Evolutionary conservation across 345 rosid species (phyloP), one percentile per base, ranked within the genome.

Genomic region (Salix caprea): DNA sequence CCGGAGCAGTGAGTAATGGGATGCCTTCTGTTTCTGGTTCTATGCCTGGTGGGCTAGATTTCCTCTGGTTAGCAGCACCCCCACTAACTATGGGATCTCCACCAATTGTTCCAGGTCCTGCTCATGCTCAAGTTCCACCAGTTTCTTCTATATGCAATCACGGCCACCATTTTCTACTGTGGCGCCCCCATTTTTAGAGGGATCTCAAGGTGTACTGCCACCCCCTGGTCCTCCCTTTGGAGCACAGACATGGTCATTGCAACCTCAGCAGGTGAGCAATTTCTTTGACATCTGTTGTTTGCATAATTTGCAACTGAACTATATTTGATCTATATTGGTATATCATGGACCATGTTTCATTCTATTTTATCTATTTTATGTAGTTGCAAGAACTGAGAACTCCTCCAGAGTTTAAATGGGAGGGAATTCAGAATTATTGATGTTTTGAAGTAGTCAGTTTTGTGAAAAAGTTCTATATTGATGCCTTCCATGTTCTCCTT

Each of bases 151-250:
- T 10, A 13, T 44, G 48, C 48, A 12, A 44, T 44, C 48, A 44
- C 84, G 80, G 69, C 64, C 78, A 79, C 79, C 73, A 54, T 76
- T 88, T 61, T 69, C 81, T 75, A 65, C 84, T 76, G 69, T 56
- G 2, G 11, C 65, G 4, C 73, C 82, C 2, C 60, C 76, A 6
- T 89, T 86, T 74, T 79, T 85, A 11, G 87, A 80, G 40, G 74
- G 86, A 71, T 80, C 90, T 75, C 87, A 18, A 76, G 83, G 79
- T 26, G 76, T 79, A 65, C 85, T 83, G 16, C 83, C 88, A 10
- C 79, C 89, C 30, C 50, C 86, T 54, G 85, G 77, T 83, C 82
- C 86, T 71, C 89, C 96, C 68, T 90, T 82, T 80, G 91, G 88
- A 58, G 80, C 86, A 79, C 94, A 86, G 77, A 18, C 48, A 67